Conservation (phyloP, 2,329 filamentous ascomycete species). For the Huntiella abstrusa region DNA sequence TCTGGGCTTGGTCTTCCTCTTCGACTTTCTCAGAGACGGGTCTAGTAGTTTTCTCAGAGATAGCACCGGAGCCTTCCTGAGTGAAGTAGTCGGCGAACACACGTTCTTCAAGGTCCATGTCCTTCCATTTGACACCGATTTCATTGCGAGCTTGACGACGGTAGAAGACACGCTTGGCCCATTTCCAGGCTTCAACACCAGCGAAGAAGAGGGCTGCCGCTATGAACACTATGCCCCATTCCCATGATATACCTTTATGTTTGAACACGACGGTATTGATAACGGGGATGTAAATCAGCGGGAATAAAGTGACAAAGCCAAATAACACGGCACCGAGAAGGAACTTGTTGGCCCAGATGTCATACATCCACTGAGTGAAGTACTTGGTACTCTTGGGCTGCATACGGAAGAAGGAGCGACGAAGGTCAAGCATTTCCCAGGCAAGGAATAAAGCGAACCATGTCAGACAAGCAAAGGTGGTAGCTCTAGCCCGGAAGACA, state of each 20-base stretch:
- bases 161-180: slow-evolving; percentile 30
- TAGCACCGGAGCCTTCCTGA: neutral
- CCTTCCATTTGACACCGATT: slow-evolving; percentile 18
- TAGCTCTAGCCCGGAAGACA: slow-evolving; percentile 53
- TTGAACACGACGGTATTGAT: slow-evolving; percentile 41
- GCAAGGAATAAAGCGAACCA: slow-evolving; percentile 62
- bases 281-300: slow-evolving; percentile 38
- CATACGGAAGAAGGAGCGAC: slow-evolving; percentile 58
- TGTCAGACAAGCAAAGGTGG: slow-evolving; percentile 54
- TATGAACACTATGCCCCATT: slow-evolving; percentile 42
- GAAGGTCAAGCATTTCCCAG: slow-evolving; percentile 60
- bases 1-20: slow-evolving; percentile 1
- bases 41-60: neutral
- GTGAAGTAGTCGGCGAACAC: slow-evolving; percentile 22
- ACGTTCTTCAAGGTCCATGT: slow-evolving; percentile 22
- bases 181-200: slow-evolving; percentile 42
- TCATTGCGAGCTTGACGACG: slow-evolving; percentile 14
- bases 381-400: slow-evolving; percentile 40
- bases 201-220: slow-evolving; percentile 34
- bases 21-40: neutral
- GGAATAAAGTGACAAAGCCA: slow-evolving; percentile 30
- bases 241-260: slow-evolving; percentile 41
- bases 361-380: slow-evolving; percentile 46
- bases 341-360: slow-evolving; percentile 56
- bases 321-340: slow-evolving; percentile 43